These are phyloP conservation scores for Amphibolis antarctica DNA, from an alignment of 106 monocot genomes.

Conservation along the genomic window DNA sequence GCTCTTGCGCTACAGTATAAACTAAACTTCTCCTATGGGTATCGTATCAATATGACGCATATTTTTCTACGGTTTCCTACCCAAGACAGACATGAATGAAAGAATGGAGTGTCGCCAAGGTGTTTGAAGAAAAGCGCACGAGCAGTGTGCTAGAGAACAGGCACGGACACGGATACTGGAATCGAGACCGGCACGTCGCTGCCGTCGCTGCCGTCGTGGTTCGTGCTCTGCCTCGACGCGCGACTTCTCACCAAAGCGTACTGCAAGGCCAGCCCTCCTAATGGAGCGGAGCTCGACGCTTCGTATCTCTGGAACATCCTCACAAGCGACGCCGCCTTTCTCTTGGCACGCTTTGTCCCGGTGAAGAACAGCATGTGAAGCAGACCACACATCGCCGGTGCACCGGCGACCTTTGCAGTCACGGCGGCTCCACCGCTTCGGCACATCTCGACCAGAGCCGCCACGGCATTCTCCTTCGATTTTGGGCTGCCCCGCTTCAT, in stretches of 20 bases:
- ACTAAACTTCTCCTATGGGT: neutral
- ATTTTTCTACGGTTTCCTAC: neutral
- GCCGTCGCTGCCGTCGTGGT: neutral
- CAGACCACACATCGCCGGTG: slow-evolving; percentile 29
- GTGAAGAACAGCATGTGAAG: slow-evolving; percentile 30
- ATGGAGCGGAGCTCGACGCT: neutral
- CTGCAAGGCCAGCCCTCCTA: neutral
- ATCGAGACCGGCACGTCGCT: neutral
- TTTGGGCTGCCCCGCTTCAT: slow-evolving; percentile 48
- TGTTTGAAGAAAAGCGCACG: neutral
- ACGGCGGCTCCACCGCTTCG: slow-evolving; percentile 21
- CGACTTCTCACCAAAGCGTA: neutral
- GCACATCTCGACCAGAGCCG: slow-evolving; percentile 40
- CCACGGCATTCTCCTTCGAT: slow-evolving; percentile 53
- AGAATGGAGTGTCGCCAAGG: neutral
- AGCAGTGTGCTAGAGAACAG: neutral
- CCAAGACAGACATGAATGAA: neutral
- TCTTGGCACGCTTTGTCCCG: slow-evolving; percentile 43
- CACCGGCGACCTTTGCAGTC: slow-evolving; percentile 30
- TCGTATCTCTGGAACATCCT: slow-evolving; percentile 31
- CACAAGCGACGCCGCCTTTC: slow-evolving; percentile 40
- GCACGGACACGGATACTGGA: neutral
- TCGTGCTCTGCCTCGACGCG: neutral
- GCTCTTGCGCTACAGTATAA: too few species aligned
- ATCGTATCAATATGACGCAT: neutral